These are phyloP conservation scores for Euphorbia celastroides DNA, from an alignment of 441 rosid species.

Conservation along the genomic window DNA sequence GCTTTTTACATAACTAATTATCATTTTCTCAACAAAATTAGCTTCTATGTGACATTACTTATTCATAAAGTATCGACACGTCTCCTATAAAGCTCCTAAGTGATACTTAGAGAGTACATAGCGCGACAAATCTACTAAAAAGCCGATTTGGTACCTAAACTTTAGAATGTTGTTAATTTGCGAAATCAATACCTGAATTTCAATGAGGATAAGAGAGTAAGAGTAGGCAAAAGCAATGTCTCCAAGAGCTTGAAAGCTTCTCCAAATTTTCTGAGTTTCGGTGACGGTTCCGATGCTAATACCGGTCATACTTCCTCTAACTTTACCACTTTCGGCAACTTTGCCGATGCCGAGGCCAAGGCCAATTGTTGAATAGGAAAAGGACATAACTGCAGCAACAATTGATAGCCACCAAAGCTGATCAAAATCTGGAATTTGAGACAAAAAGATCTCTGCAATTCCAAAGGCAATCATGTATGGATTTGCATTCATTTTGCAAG, in stretches of 20 bases:
- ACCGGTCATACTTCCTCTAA: conserved; percentile 71
- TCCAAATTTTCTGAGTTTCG: conserved; percentile 68
- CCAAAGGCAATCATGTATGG: conserved; percentile 86
- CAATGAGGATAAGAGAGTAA: conserved; percentile 72
- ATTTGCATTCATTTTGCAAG: conserved; percentile 63
- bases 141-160: too few species aligned
- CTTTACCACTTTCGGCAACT: conserved; percentile 51
- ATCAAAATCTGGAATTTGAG: conserved; percentile 87
- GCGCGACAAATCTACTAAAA: too few species aligned
- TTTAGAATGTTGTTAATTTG: not conserved
- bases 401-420: conserved; percentile 88
- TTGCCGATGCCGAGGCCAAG: conserved; percentile 67
- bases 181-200: conserved; percentile 52
- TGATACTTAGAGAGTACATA: too few species aligned
- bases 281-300: conserved; percentile 49
- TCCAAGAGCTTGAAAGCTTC: conserved; percentile 80
- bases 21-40: too few species aligned
- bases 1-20: too few species aligned
- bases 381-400: conserved; percentile 85
- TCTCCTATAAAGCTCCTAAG: too few species aligned
- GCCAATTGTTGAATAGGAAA: conserved; percentile 73
- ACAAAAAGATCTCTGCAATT: conserved; percentile 49
- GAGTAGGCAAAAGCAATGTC: conserved; percentile 81
- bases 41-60: too few species aligned
- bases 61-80: too few species aligned